These are phyloP conservation scores for Striga hermonthica DNA, from an alignment of 305 asterid genomes.

Conservation along the genomic window DNA sequence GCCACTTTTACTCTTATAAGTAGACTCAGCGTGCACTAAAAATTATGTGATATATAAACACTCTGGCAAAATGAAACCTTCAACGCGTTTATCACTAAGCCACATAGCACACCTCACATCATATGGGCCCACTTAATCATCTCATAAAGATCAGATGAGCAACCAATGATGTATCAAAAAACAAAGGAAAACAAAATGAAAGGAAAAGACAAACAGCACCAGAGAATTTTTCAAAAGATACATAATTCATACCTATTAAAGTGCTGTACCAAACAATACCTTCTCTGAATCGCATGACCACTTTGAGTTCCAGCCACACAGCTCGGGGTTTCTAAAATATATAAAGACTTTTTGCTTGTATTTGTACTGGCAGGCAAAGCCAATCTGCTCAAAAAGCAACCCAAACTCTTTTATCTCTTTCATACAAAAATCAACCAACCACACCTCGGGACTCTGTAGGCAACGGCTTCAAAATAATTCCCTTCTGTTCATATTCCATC, in stretches of 20 bases:
- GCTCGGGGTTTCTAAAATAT: no score
- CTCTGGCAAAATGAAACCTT: no score
- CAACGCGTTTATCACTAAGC: neutral
- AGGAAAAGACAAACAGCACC: no score
- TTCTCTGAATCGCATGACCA: constrained; percentile 42
- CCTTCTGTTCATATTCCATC: constrained; percentile 49
- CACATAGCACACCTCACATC: constrained; percentile 3
- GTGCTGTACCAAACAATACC: constrained; percentile 26
- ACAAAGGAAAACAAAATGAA: no score
- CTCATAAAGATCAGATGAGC: constrained; percentile 6
- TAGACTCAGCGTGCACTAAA: no score
- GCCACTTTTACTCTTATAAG: no score
- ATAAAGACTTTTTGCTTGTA: no score
- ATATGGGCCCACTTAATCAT: constrained; percentile 10
- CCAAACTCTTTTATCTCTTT: constrained; percentile 15
- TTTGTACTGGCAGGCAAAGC: no score
- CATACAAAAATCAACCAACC: constrained; percentile 32
- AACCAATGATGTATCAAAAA: no score
- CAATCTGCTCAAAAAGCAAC: constrained; percentile 18
- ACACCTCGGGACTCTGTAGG: constrained; percentile 29
- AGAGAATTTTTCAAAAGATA: neutral
- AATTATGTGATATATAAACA: no score
- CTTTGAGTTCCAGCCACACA: neutral
- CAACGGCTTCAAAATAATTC: constrained; percentile 45
- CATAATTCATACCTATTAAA: constrained; percentile 16